Conservation (phyloP, 1,284 basidiomycete species). For the Trichosporon sp. region DNA sequence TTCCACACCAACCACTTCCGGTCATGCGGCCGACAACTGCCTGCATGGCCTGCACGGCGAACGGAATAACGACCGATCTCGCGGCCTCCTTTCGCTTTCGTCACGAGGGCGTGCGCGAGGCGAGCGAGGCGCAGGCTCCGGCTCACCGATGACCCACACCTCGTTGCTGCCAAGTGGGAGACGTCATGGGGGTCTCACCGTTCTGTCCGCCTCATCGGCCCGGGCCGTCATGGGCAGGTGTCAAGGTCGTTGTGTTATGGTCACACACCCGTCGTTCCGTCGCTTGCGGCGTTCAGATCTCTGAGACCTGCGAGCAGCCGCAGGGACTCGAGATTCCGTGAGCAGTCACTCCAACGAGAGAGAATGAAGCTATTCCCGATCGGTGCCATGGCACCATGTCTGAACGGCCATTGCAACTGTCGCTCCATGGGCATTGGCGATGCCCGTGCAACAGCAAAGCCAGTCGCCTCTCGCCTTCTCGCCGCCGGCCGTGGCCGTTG, state of each 20-base stretch:
- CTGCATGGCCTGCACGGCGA: not conserved
- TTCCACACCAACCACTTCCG: not conserved
- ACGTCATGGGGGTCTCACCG: not conserved
- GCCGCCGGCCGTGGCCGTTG: not conserved
- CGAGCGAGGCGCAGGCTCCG: not conserved
- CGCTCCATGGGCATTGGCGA: not conserved
- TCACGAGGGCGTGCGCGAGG: not conserved
- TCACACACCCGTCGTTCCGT: not conserved
- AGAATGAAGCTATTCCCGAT: not conserved
- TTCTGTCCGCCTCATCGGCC: not conserved
- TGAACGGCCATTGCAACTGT: not conserved
- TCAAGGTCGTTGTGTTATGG: not conserved
- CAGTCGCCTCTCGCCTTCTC: not conserved
- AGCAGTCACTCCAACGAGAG: not conserved
- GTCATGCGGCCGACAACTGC: not conserved
- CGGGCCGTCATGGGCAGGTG: not conserved
- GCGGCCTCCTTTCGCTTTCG: not conserved
- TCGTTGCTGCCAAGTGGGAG: slow-evolving; percentile 1
- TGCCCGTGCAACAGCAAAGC: not conserved
- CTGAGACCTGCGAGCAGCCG: not conserved
- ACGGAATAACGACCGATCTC: not conserved
- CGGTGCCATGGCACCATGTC: not conserved
- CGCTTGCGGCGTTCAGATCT: not conserved
- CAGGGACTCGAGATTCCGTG: not conserved
- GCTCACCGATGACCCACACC: not conserved